Base-by-base conservation (phyloP, 257 asterid species). In the Solanum sejunctum region DNA sequence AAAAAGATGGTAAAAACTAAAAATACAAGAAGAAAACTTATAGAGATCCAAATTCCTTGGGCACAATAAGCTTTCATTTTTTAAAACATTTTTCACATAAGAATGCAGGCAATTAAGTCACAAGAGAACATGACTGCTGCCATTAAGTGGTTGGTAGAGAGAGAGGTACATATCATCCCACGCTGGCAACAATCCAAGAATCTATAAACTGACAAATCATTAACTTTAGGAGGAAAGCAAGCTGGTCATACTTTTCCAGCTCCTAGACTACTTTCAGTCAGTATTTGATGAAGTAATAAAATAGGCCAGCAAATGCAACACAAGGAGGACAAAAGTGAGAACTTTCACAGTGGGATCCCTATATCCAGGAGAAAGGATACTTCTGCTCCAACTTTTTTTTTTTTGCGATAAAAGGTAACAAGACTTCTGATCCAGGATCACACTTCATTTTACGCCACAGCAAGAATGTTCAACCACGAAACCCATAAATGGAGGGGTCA, bases 1-100 rank as follows among this genome's bases (percentile, higher is more conserved):
- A 89, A 91, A 75, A 90, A 41, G 55, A 84, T 47, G 81, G 57
- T 47, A 82, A 47, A 18, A 21, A 39, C 83, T 36, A 77, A 87
- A 57, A 82, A 64, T 15, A 51, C n/a, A 75, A 49, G 82, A 49
- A 75, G 43, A 75, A 15, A 15, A 23, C 13, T 49, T 75, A 51
- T 7, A 23, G 61, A 49, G 58, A 75, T 49, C 81, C 23, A 75
- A 23, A 75, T 51, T 49, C 82, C 23, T 75, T 75, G 41, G 43
- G 43, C 61, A 75, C 21, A 75, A 20, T n/a, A 12, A 45, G 45
- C 43, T 75, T 49, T 23, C 56, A 17, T 26, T 39, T 75, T 49
- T 21, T 21, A n/a, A 45, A 5, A 75, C 45, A 49, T 4, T 49
- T 2, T 75, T 49, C 23, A 0, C 8, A 47, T 75, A 75, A 49